Evolutionary conservation across 768 basidiomycete species (phyloP).

Genomic region (Kwoniella heveanensis): DNA sequence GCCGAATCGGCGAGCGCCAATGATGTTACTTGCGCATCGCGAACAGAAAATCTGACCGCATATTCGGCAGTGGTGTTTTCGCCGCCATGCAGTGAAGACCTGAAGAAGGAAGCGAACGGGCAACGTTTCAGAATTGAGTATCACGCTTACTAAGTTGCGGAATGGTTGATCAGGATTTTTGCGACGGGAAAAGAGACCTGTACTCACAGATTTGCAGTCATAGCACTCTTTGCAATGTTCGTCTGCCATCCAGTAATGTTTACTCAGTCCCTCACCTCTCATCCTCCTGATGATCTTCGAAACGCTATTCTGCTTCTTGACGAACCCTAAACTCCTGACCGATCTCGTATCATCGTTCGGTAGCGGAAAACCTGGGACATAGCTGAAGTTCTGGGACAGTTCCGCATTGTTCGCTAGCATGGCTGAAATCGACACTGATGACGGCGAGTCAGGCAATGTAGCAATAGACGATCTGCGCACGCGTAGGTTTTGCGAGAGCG

Average conservation of each 20-base stretch:
- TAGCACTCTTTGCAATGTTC: slow-evolving; percentile 94
- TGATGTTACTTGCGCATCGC: slow-evolving; percentile 92
- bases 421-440: slow-evolving; percentile 46
- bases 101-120: too few relatives aligned
- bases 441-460: slow-evolving; percentile 49
- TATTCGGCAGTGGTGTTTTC: slow-evolving; percentile 97
- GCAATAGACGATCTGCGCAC: slow-evolving; percentile 43
- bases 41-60: slow-evolving; percentile 99
- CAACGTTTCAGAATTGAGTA: too few relatives aligned
- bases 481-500: slow-evolving; percentile 25
- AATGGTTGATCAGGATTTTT: too few relatives aligned
- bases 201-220: slow-evolving; percentile 78
- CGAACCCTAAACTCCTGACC: slow-evolving; percentile 61
- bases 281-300: slow-evolving; percentile 88
- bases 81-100: slow-evolving; percentile 82
- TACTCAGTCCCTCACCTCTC: slow-evolving; percentile 80
- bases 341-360: slow-evolving; percentile 78
- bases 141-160: too few relatives aligned
- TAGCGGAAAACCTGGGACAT: slow-evolving; percentile 88
- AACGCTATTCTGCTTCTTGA: slow-evolving; percentile 75
- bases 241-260: slow-evolving; percentile 99
- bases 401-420: slow-evolving; percentile 50
- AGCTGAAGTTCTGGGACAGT: slow-evolving; percentile 42
- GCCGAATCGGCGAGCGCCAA: slow-evolving; percentile 89
- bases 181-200: not conserved